Percentiles rank a stretch among this genome's conserved stretches.
These are phyloP conservation scores for Rubroboletus pulcherrimus DNA, from an alignment of 768 basidiomycete species.

Conservation along the genomic window DNA sequence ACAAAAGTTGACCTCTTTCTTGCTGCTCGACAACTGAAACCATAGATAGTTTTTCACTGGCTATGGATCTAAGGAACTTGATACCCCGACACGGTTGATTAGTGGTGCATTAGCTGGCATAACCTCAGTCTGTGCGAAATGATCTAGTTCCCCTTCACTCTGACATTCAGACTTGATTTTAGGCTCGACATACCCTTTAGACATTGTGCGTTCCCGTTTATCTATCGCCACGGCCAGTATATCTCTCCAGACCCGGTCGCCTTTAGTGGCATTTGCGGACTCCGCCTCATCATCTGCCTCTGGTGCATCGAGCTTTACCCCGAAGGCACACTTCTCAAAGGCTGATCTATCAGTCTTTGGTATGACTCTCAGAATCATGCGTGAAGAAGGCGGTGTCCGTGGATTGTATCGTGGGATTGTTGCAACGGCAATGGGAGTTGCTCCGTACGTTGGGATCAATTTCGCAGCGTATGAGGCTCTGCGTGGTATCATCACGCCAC, in stretches of 20 bases:
- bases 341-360: slow-evolving; percentile 72
- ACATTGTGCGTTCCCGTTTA: slow-evolving; percentile 87
- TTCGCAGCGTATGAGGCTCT: slow-evolving; percentile 91
- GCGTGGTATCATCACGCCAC: slow-evolving; percentile 73
- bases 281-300: slow-evolving; percentile 35
- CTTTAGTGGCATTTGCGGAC: slow-evolving; percentile 16
- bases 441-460: slow-evolving; percentile 87
- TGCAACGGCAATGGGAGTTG: slow-evolving; percentile 84
- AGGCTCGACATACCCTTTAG: slow-evolving; percentile 90
- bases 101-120: slow-evolving; percentile 93
- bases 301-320: slow-evolving; percentile 43
- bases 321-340: slow-evolving; percentile 38
- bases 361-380: slow-evolving; percentile 88
- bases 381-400: slow-evolving; percentile 86
- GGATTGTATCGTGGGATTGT: slow-evolving; percentile 84
- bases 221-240: slow-evolving; percentile 92
- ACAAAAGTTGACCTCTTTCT: neutral
- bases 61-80: slow-evolving; percentile 69
- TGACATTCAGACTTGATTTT: slow-evolving; percentile 8
- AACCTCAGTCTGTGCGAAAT: slow-evolving; percentile 81
- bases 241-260: slow-evolving; percentile 33
- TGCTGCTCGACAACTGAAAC: slow-evolving; percentile 27
- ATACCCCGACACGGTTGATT: slow-evolving; percentile 81
- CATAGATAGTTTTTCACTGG: slow-evolving; percentile 59
- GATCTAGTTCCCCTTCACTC: slow-evolving; percentile 4